Evolutionary conservation across 2,329 filamentous ascomycete species (phyloP).

Genomic region (Cryphonectria carpinicola): DNA sequence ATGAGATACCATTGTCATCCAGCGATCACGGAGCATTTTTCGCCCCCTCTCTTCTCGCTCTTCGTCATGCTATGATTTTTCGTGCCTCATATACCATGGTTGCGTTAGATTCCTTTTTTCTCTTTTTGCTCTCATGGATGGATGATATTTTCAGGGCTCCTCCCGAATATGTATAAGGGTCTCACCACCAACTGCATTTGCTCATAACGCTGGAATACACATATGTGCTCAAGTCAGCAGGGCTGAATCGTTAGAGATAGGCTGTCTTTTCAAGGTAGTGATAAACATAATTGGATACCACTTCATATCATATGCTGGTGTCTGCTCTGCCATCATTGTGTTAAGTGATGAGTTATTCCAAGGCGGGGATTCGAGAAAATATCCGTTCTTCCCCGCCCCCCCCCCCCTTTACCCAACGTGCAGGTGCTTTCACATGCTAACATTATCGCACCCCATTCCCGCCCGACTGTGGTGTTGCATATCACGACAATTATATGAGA

Average conservation of each 20-base stretch:
- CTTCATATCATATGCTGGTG: not conserved
- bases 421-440: conserved; percentile 5
- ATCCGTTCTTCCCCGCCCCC: too few species aligned
- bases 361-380: not conserved
- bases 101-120: conserved; percentile 5
- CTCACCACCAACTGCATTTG: not conserved
- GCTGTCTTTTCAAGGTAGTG: not conserved
- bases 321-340: not conserved
- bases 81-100: not conserved
- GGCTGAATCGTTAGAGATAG: not conserved
- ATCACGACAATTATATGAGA: conserved; percentile 15
- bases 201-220: not conserved
- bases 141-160: not conserved
- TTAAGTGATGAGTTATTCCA: not conserved
- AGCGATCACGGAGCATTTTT: not conserved
- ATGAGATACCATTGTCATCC: not conserved
- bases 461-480: not conserved
- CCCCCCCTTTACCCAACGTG: not conserved
- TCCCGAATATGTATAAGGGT: not conserved
- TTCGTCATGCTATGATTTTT: not conserved
- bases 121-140: not conserved
- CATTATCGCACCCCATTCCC: conserved; percentile 7
- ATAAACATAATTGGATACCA: not conserved
- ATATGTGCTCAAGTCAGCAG: not conserved
- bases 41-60: not conserved